Base-by-base conservation (phyloP, 73 alveolate species). In the Breviolum minutum region DNA sequence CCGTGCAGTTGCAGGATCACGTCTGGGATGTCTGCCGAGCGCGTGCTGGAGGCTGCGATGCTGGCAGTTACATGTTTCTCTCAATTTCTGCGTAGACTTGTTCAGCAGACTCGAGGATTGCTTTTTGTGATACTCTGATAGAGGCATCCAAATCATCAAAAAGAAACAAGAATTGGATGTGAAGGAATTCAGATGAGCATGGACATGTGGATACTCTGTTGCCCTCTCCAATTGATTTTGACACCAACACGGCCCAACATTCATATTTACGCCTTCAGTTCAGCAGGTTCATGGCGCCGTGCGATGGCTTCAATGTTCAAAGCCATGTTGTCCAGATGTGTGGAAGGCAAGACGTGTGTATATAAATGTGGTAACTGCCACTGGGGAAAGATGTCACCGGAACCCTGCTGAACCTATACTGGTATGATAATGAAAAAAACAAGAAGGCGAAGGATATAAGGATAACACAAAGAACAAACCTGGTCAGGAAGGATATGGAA, bases 241-340 rank as follows among this genome's bases (percentile, higher is more conserved):
- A 0, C 5, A 40, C 0, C 54, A 40, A 40, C 54, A 3, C 54
- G 54, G 54, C 54, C 54, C 54, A 40, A 40, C 54, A 40, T 40
- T 22, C 40, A 71, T 19, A n/a, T 32, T 17, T 71, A 17, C 19
- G 83, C 83, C 83, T 71, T 48, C 13, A 17, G 13, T 8, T 20
- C 10, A n/a, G 83, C 6, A 90, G 98, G 98, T 92, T 63, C 98
- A 92, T 48, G 98, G 98, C 48, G 98, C 98, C 16, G 98, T 92
- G 86, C 83, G 84, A 26, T 92, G 98, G 98, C 98, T 92, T 26
- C 98, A 92, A 69, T 92, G 98, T 66, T 92, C 98, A 26, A 92
- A 92, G 81, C 98, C 98, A 63, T 92, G 98, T 90, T 92, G 98
- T 66, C 98, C 98, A 26, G 98, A 92, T 48, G 98, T 92, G 60